Base-by-base conservation (phyloP, 495 filamentous ascomycete species). In the Talaromyces liani region DNA sequence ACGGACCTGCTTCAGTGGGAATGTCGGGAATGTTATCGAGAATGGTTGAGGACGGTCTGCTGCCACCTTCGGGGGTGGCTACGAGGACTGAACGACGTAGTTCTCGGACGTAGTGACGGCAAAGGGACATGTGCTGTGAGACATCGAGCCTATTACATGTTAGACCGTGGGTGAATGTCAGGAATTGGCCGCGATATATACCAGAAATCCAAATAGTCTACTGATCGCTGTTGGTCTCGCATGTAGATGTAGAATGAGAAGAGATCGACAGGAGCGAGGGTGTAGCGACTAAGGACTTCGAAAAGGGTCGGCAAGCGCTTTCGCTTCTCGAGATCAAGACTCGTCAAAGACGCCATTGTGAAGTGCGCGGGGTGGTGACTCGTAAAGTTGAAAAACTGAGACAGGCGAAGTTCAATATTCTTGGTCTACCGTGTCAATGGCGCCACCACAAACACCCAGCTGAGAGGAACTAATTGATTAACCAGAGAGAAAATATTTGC, bases 211-310 rank as follows among this genome's bases (percentile, higher is more conserved):
- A 99, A 80, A 68, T 98, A 98, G 69, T 99, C 94, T 8, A 99
- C 92, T 4, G 93, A 96, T 72, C 93, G 85, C 72, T 98, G 93
- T 77, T 97, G 92, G 73, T 99, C 95, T 63, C 94, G 84, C 94
- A 99, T 99, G 76, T 96, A 99, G 69, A 99, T 98, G 80, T 98
- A 98, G 81, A 98, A 98, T 2, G 93, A 96, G 79, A 94, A 98
- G 10, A 99, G 84, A 72, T 98, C 95, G 41, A 98, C 93, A 0
- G 94, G 94, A 53, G 95, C 87, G 20, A 93, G 81, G 2, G 94
- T 99, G 53, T 90, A 85, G 60, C 95, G 86, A 68, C 91, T 95
- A 41, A 99, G 81, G 41, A 98, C 94, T 73, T 99, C 94, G 72
- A 94, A 96, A 45, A 98, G 86, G 0, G 90, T 97, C 18, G 94